Conservation (phyloP, 345 rosid genomes). For the Citrus mangshanensis region DNA sequence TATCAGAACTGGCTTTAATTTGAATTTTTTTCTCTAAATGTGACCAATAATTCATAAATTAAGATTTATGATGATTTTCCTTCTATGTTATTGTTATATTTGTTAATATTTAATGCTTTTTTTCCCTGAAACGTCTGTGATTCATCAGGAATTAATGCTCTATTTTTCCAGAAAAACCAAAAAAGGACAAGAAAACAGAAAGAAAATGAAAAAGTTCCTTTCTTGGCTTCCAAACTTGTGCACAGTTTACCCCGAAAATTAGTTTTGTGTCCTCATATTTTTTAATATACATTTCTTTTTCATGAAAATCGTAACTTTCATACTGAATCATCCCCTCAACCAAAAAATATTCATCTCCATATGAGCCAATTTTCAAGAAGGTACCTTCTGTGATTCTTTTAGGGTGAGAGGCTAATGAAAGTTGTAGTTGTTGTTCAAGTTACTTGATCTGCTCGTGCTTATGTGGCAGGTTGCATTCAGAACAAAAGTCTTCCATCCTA, state of each 20-base stretch:
- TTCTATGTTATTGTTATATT: not conserved
- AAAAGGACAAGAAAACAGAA: not conserved
- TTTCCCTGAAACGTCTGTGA: too few species aligned
- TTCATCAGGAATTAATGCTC: not conserved
- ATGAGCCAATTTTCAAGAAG: not conserved
- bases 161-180: not conserved
- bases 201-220: not conserved
- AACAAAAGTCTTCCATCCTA: slow-evolving; percentile 55
- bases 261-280: not conserved
- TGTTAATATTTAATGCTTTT: not conserved
- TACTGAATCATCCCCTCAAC: not conserved
- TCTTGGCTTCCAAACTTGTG: not conserved
- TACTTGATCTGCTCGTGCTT: not conserved
- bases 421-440: not conserved
- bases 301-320: not conserved
- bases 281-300: not conserved
- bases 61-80: not conserved
- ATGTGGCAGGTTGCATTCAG: slow-evolving; percentile 43
- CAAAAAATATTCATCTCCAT: not conserved
- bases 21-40: not conserved
- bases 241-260: not conserved
- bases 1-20: not conserved
- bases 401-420: not conserved
- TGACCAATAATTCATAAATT: not conserved
- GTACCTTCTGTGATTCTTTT: not conserved